Percentiles rank a stretch among this genome's conserved stretches.
Evolutionary conservation across 768 basidiomycete species (phyloP).

Genomic region (Suillus decipiens): DNA sequence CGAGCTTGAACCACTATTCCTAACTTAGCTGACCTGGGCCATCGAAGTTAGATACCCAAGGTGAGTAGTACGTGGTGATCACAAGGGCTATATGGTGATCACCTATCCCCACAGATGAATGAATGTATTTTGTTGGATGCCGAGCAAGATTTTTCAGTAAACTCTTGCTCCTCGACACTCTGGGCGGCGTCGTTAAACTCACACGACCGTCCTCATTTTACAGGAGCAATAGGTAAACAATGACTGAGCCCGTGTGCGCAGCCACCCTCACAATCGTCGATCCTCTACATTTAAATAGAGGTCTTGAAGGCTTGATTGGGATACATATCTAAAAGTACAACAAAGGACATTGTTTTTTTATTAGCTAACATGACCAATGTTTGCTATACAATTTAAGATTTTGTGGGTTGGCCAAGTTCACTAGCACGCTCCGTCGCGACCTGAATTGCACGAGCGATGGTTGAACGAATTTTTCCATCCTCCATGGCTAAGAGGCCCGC

Average conservation of each 20-base stretch:
- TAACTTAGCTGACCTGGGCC: background rate
- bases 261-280: constrained; percentile 39
- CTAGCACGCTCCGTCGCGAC: constrained; percentile 89
- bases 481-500: constrained; percentile 95
- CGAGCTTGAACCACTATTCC: background rate
- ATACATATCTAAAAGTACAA: constrained; percentile 20
- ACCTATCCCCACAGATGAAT: background rate
- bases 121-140: background rate
- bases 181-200: constrained; percentile 69
- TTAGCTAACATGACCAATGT: background rate
- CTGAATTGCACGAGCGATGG: constrained; percentile 94
- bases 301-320: constrained; percentile 39
- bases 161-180: constrained; percentile 89
- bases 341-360: background rate
- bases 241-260: constrained; percentile 25
- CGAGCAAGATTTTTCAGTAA: background rate
- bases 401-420: constrained; percentile 73
- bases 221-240: constrained; percentile 68
- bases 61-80: constrained; percentile 17
- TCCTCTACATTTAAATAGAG: constrained; percentile 26
- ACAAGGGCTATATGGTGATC: background rate
- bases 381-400: constrained; percentile 38
- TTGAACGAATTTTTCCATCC: constrained; percentile 90
- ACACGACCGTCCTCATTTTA: constrained; percentile 97
- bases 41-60: background rate